Evolutionary conservation across 2,329 filamentous ascomycete genomes (phyloP).

Genomic region (Pyrenophora tritici-repentis): DNA sequence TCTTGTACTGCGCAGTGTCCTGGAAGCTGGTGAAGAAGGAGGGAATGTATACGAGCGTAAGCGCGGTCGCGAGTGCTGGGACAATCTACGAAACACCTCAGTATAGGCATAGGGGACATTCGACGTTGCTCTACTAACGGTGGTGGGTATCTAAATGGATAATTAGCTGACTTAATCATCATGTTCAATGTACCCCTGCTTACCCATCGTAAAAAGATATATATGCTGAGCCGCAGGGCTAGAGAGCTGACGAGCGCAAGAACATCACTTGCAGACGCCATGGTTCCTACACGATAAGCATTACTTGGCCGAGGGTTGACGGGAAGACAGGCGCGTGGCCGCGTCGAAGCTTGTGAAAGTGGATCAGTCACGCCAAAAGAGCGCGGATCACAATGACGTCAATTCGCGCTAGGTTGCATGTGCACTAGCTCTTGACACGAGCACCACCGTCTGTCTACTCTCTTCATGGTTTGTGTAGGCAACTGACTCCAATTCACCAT

Average conservation of each 20-base stretch:
- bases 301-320: slow-evolving; percentile 11
- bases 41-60: slow-evolving; percentile 69
- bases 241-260: slow-evolving; percentile 53
- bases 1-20: slow-evolving; percentile 60
- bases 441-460: no score
- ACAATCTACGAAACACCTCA: slow-evolving; percentile 31
- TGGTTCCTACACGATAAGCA: slow-evolving; percentile 25
- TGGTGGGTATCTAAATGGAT: slow-evolving; percentile 36
- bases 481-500: no score
- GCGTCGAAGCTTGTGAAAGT: slow-evolving; percentile 15
- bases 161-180: slow-evolving; percentile 13
- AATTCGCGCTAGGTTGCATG: neutral
- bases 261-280: slow-evolving; percentile 44
- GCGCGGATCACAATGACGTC: slow-evolving; percentile 15
- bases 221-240: slow-evolving; percentile 56
- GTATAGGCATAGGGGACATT: no score
- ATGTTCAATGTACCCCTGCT: slow-evolving; percentile 20
- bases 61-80: slow-evolving; percentile 59
- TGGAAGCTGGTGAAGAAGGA: slow-evolving; percentile 66
- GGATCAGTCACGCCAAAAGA: slow-evolving; percentile 8
- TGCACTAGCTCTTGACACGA: neutral
- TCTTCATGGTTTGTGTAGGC: no score
- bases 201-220: slow-evolving; percentile 68
- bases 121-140: slow-evolving; percentile 25
- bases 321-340: slow-evolving; percentile 9